Evolutionary conservation across 2,329 filamentous ascomycete genomes (phyloP), one percentile per base, ranked within the genome.

Genomic region (Dactylellina leptospora): DNA sequence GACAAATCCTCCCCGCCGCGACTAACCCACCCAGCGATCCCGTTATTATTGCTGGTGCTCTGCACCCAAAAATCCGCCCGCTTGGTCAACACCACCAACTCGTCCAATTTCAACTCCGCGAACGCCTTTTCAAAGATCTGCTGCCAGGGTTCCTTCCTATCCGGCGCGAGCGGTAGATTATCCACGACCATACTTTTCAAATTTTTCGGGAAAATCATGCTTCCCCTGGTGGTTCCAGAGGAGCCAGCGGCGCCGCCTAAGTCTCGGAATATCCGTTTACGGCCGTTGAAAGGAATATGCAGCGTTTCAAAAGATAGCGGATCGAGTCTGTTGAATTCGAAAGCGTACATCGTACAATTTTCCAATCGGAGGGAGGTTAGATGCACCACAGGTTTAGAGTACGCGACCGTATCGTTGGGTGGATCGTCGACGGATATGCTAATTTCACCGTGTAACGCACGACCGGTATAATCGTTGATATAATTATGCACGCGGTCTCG

Each of bases 251-350:
- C 16, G 23, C 20, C 47, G 4, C 47, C 38, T 11, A 72, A 22
- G 9, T 64, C 59, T 13, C 55, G 38, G n/a, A 72, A 72, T 0
- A 72, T 38, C 16, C 55, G 55, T 36, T 72, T 72, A 10, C 68
- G 68, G n/a, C 68, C 68, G 27, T 72, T 72, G n/a, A 54, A 72
- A 3, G 68, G 68, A 2, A 72, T 64, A 18, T 64, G 59, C 5
- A 72, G 16, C 16, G 44, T 20, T 27, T 60, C 42, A 36, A 62
- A 53, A 2, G 45, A 38, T 27, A 40, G 27, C 2, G 68, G 68
- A 25, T 30, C 59, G 3, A 72, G 40, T n/a, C 59, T 51, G 18
- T 72, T 72, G 16, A 64, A 60, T 22, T 72, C 68, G 30, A 64
- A 72, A 9, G 51, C 45, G 3, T 44, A 50, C 22, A 72, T 36